Evolutionary conservation across 164 flowering plant genomes (phyloP).

Genomic region (Dillenia turbinata): DNA sequence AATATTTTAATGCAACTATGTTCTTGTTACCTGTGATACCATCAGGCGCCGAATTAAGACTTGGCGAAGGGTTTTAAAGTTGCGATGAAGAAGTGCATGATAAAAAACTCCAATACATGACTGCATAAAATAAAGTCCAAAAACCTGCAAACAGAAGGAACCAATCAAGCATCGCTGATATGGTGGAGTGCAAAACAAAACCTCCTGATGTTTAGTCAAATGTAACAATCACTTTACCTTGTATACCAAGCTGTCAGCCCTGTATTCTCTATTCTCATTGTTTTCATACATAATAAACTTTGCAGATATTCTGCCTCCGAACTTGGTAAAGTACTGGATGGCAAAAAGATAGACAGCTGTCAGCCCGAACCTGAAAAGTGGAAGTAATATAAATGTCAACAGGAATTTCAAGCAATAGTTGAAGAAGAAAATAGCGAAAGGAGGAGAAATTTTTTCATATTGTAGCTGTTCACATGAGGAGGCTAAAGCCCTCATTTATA

Average conservation of each 20-base stretch:
- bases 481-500: no score
- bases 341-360: conserved; percentile 68
- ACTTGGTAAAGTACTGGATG: conserved; percentile 63
- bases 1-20: background rate
- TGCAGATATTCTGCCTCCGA: conserved; percentile 75
- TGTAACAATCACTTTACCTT: conserved; percentile 38
- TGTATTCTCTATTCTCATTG: conserved; percentile 54
- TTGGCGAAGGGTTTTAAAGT: conserved; percentile 73
- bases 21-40: conserved; percentile 60
- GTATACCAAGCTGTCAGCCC: conserved; percentile 86
- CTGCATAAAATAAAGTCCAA: conserved; percentile 97
- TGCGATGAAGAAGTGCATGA: conserved; percentile 79
- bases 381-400: background rate
- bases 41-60: conserved; percentile 79
- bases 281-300: conserved; percentile 70
- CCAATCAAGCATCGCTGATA: background rate
- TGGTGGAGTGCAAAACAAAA: no score
- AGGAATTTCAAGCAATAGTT: background rate
- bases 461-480: no score
- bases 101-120: conserved; percentile 87
- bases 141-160: conserved; percentile 52
- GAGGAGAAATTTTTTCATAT: no score
- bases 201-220: no score
- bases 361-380: conserved; percentile 61
- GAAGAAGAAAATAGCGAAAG: no score